phyloP scores from a whole-genome alignment of 768 basidiomycete genomes.

The Tephrocybe rancida region DNA sequence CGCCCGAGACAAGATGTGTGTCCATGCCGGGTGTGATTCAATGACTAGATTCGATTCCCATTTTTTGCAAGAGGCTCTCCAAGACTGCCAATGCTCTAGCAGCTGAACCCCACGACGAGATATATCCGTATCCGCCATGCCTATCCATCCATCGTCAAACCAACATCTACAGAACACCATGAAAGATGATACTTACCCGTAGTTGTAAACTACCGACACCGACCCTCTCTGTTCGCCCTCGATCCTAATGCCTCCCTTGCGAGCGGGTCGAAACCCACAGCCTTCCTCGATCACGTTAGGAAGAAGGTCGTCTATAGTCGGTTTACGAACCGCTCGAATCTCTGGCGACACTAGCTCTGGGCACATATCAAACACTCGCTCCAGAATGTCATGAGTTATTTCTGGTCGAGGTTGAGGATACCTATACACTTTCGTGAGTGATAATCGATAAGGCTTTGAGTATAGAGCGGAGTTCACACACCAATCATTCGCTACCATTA shows the following conservation, averaged over 20 bases:
- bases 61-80: slow-evolving; percentile 26
- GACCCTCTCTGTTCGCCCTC: slow-evolving; percentile 46
- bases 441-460: too few species aligned
- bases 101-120: slow-evolving; percentile 69
- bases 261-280: slow-evolving; percentile 64
- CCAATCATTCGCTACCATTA: slow-evolving; percentile 67
- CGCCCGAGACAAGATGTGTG: too few species aligned
- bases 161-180: slow-evolving; percentile 35
- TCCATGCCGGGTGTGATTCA: background rate
- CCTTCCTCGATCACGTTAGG: slow-evolving; percentile 52
- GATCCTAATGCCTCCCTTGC: slow-evolving; percentile 68
- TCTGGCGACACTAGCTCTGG: slow-evolving; percentile 62
- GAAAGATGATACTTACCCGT: slow-evolving; percentile 54
- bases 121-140: slow-evolving; percentile 64
- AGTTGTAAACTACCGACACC: slow-evolving; percentile 60
- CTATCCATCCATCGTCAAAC: slow-evolving; percentile 29
- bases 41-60: background rate
- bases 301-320: slow-evolving; percentile 51
- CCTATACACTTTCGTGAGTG: too few species aligned
- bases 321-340: slow-evolving; percentile 44
- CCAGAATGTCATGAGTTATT: slow-evolving; percentile 61
- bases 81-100: slow-evolving; percentile 48
- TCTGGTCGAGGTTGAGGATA: slow-evolving; percentile 65
- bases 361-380: slow-evolving; percentile 50
- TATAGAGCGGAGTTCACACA: slow-evolving; percentile 67